These are phyloP conservation scores for Candida nitratophila DNA, from an alignment of 805 yeast species.

Conservation along the genomic window DNA sequence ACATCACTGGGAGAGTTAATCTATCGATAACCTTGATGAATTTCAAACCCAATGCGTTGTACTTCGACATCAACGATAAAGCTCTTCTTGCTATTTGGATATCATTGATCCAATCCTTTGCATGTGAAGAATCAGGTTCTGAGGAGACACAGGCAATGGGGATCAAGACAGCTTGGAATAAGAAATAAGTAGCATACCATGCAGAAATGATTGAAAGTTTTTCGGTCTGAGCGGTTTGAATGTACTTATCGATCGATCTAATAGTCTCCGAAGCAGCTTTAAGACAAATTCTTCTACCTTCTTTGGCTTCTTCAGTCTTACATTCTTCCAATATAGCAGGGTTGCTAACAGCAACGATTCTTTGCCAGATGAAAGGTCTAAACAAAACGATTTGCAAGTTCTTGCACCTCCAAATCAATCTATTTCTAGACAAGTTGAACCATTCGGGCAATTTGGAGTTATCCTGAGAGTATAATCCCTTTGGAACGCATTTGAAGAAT, in stretches of 20 bases:
- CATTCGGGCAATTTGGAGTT: conserved; percentile 34
- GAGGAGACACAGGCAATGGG: conserved; percentile 49
- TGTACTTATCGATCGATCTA: conserved; percentile 36
- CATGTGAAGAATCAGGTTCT: conserved; percentile 40
- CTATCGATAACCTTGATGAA: conserved; percentile 40
- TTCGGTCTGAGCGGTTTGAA: conserved; percentile 7
- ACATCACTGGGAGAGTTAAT: conserved; percentile 17
- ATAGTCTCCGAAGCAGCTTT: conserved; percentile 48
- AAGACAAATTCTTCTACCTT: conserved; percentile 43
- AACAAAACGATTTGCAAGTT: conserved; percentile 48
- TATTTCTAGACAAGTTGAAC: conserved; percentile 45
- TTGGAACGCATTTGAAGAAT: conserved; percentile 18
- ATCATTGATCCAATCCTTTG: conserved; percentile 36
- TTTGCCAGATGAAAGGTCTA: conserved; percentile 51
- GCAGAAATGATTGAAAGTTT: conserved; percentile 39
- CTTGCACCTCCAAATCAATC: conserved; percentile 52
- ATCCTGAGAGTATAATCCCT: conserved; percentile 12
- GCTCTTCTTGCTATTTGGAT: conserved; percentile 35
- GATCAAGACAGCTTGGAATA: conserved; percentile 57
- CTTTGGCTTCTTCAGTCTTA: conserved; percentile 35
- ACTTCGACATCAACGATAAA: conserved; percentile 29
- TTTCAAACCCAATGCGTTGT: conserved; percentile 38
- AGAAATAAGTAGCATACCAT: conserved; percentile 59
- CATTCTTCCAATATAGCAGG: conserved; percentile 25
- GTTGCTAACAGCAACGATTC: conserved; percentile 33